Evolutionary conservation across 345 rosid genomes (phyloP).

Genomic region (Eucalyptus urophylla): DNA sequence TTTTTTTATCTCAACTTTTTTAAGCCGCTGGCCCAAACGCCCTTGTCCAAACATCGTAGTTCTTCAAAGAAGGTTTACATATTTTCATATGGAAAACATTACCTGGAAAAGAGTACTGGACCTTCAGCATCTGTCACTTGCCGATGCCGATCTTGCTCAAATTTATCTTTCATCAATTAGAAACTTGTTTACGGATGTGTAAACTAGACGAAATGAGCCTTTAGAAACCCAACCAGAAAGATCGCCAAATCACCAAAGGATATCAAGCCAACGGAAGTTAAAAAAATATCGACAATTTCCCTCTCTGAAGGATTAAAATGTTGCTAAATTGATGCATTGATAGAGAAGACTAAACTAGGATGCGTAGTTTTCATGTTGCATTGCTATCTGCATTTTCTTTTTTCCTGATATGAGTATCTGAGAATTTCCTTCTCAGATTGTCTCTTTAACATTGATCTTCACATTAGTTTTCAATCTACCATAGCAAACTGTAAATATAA

Average conservation of each 20-base stretch:
- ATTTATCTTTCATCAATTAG: background rate
- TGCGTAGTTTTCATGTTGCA: background rate
- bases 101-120: background rate
- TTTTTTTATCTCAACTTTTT: background rate
- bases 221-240: background rate
- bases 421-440: background rate
- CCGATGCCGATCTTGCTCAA: background rate
- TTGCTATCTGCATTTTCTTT: background rate
- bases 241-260: background rate
- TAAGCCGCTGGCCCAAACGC: background rate
- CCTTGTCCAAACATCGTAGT: background rate
- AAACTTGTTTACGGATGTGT: background rate
- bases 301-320: background rate
- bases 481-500: background rate
- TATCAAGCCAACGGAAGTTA: background rate
- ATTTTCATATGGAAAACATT: background rate
- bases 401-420: background rate
- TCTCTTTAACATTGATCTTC: background rate
- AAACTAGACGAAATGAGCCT: background rate
- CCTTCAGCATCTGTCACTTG: background rate
- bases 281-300: background rate
- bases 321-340: background rate
- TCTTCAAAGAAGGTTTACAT: background rate
- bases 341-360: background rate
- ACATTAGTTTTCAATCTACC: background rate